Conservation (phyloP, 75 land plant genomes). For the Selaginella moellendorffii region DNA sequence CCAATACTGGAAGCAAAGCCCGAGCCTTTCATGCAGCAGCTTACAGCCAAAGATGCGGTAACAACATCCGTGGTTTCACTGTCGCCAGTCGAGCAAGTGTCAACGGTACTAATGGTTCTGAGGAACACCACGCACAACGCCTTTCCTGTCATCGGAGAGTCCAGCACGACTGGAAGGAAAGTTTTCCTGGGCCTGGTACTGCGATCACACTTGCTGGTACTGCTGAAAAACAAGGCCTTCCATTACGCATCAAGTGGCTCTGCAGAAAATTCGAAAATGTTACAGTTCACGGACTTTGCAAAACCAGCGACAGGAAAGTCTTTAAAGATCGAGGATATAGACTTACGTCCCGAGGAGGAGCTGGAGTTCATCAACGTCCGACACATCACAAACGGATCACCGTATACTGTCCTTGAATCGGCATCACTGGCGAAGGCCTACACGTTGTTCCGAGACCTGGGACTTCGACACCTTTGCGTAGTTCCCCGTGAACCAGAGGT, state of each 20-base stretch:
- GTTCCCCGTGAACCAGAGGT: constrained; percentile 37
- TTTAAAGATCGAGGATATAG: constrained; percentile 1
- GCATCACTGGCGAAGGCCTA: constrained; percentile 55
- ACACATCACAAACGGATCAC: constrained; percentile 35
- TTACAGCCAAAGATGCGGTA: background rate
- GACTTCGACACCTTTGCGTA: constrained; percentile 46
- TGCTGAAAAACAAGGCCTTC: background rate
- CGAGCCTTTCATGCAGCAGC: constrained; percentile 7
- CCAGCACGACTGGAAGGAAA: constrained; percentile 19
- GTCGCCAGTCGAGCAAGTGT: background rate
- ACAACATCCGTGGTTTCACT: background rate
- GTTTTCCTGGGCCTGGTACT: background rate
- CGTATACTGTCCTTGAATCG: constrained; percentile 41
- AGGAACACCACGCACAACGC: constrained; percentile 2
- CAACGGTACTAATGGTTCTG: background rate
- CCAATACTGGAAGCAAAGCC: constrained; percentile 2
- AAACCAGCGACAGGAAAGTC: background rate
- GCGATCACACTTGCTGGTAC: background rate
- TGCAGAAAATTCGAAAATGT: background rate
- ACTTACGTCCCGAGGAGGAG: background rate
- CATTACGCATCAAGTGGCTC: background rate
- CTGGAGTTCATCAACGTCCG: constrained; percentile 29
- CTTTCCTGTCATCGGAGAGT: background rate
- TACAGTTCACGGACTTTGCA: background rate
- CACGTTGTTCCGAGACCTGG: constrained; percentile 47